Conservation (phyloP, 1,139 yeast genomes). For the Pichiaceae sp. region DNA sequence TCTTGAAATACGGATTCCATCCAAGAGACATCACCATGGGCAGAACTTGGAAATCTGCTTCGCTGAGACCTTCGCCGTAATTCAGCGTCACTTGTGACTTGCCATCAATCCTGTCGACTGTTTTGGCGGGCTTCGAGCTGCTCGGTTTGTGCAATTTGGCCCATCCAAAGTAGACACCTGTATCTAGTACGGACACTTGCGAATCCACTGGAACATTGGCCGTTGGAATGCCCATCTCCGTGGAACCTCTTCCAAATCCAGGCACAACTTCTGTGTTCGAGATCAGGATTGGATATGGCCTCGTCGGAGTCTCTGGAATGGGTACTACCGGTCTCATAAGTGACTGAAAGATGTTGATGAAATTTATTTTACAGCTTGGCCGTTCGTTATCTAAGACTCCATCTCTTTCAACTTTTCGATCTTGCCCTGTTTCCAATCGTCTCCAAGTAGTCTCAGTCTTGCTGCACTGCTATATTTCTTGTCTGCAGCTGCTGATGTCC, state of each 20-base stretch:
- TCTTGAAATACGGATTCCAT: slow-evolving; percentile 88
- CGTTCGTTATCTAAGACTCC: slow-evolving; percentile 6
- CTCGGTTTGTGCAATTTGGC: slow-evolving; percentile 29
- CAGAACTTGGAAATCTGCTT: slow-evolving; percentile 35
- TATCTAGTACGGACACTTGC: slow-evolving; percentile 36
- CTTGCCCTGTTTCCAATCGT: slow-evolving; percentile 55
- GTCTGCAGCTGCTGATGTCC: slow-evolving; percentile 44
- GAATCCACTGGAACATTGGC: slow-evolving; percentile 75
- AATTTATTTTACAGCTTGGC: background rate
- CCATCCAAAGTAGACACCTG: slow-evolving; percentile 94
- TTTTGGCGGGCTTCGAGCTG: slow-evolving; percentile 2
- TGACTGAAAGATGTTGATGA: background rate
- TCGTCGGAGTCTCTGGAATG: slow-evolving; percentile 38
- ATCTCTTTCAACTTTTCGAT: slow-evolving; percentile 38
- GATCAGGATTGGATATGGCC: slow-evolving; percentile 63
- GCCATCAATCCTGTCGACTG: slow-evolving; percentile 30
- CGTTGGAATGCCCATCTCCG: slow-evolving; percentile 91
- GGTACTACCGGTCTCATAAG: slow-evolving; percentile 13
- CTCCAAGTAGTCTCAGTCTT: slow-evolving; percentile 64
- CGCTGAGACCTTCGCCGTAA: slow-evolving; percentile 47
- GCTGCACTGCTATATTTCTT: slow-evolving; percentile 68
- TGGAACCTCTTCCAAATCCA: slow-evolving; percentile 94
- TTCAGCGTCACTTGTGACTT: slow-evolving; percentile 44
- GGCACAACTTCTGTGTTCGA: slow-evolving; percentile 51
- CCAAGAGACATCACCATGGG: slow-evolving; percentile 97